Percentiles rank a stretch among this genome's conserved stretches.
Conservation (phyloP, 768 basidiomycete genomes). For the Boletus coccyginus region DNA sequence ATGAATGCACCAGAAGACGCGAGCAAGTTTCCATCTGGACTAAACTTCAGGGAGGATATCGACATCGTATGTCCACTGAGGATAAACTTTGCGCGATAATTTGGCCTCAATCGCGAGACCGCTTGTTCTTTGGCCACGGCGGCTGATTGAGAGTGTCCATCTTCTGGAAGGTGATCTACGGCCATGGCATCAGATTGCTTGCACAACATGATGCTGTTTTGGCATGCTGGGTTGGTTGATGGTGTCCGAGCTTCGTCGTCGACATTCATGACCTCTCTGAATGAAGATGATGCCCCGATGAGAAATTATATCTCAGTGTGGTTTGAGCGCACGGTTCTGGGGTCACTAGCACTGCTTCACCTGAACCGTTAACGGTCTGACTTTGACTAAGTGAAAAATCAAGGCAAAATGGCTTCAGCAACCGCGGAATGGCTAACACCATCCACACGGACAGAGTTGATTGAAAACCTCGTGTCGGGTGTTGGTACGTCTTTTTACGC, state of each 20-base stretch:
- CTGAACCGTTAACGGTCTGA: not conserved
- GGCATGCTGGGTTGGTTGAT: not conserved
- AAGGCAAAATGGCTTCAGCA: constrained; percentile 26
- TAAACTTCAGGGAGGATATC: constrained; percentile 86
- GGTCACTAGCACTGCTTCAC: not conserved
- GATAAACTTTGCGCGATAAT: constrained; percentile 58
- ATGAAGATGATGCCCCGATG: not conserved
- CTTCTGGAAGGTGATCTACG: constrained; percentile 4
- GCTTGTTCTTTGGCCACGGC: constrained; percentile 1
- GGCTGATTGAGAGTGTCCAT: not conserved
- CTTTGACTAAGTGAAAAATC: constrained; percentile 11
- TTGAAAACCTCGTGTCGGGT: constrained; percentile 88
- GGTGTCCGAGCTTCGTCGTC: constrained; percentile 4
- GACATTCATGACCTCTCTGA: constrained; percentile 13
- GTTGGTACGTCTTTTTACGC: constrained; percentile 57
- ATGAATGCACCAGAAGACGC: constrained; percentile 76
- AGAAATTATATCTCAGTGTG: not conserved
- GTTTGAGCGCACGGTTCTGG: constrained; percentile 1
- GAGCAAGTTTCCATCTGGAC: constrained; percentile 75
- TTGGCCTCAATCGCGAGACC: constrained; percentile 31
- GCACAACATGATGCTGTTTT: constrained; percentile 3
- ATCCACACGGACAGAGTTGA: constrained; percentile 76
- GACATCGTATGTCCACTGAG: constrained; percentile 81
- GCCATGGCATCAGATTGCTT: constrained; percentile 7
- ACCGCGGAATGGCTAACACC: constrained; percentile 72